A percentile compares a stretch with the other conserved stretches of the same genome.
phyloP scores from a whole-genome alignment of 768 basidiomycete genomes.

The Chalciporus sphaerocephalus region DNA sequence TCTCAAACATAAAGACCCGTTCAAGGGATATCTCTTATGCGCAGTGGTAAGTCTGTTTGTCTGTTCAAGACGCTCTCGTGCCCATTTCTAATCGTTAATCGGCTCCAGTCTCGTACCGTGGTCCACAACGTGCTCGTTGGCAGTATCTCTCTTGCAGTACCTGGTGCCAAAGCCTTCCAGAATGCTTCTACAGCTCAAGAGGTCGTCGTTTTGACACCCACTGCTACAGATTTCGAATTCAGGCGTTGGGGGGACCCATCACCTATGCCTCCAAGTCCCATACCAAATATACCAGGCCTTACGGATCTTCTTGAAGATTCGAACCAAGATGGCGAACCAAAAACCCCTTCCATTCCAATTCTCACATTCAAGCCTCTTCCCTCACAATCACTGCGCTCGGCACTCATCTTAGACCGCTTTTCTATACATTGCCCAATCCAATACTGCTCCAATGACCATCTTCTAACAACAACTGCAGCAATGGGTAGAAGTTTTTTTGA shows the following conservation, averaged over 20 bases:
- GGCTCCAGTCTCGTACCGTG: constrained; percentile 53
- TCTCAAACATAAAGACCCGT: constrained; percentile 74
- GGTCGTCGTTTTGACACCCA: constrained; percentile 67
- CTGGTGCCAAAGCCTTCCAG: constrained; percentile 71
- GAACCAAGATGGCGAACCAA: constrained; percentile 3
- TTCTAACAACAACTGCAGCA: constrained; percentile 54
- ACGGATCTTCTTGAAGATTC: constrained; percentile 11
- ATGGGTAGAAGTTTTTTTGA: constrained; percentile 72
- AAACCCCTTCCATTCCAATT: constrained; percentile 12
- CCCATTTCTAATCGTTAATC: constrained; percentile 4
- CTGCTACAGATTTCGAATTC: constrained; percentile 49
- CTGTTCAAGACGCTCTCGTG: neutral
- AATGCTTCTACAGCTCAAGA: constrained; percentile 82
- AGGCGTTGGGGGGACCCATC: constrained; percentile 69
- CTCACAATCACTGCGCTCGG: constrained; percentile 66
- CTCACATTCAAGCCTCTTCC: constrained; percentile 62
- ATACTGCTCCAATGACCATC: constrained; percentile 71
- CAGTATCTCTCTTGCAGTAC: constrained; percentile 73
- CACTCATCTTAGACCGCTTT: constrained; percentile 81
- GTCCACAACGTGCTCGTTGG: constrained; percentile 72
- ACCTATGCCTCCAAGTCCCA: constrained; percentile 53
- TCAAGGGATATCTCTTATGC: constrained; percentile 71
- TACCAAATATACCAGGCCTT: constrained; percentile 26
- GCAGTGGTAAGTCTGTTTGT: constrained; percentile 59
- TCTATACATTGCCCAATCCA: constrained; percentile 57